Conservation (phyloP, 352 stramenopile genomes). For the Pythium phragmiticola region DNA sequence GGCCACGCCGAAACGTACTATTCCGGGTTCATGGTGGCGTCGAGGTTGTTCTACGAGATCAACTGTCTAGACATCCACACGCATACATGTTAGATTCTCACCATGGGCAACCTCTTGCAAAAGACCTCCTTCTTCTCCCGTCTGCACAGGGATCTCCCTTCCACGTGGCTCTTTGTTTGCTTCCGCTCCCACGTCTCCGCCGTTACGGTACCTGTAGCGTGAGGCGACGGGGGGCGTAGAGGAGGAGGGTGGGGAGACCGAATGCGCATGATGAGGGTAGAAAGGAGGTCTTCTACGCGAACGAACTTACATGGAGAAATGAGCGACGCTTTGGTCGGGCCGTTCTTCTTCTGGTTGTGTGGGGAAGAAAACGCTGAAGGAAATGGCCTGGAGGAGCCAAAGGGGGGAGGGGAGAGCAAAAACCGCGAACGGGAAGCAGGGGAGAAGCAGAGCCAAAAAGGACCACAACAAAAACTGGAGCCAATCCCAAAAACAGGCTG, state of each 20-base stretch:
- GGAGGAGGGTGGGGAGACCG: neutral
- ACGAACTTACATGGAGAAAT: slow-evolving; percentile 26
- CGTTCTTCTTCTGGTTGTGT: slow-evolving; percentile 35
- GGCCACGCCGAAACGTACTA: slow-evolving; percentile 67
- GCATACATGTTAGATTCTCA: neutral
- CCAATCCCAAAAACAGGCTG: slow-evolving; percentile 29
- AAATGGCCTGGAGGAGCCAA: slow-evolving; percentile 18
- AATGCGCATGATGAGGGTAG: slow-evolving; percentile 1
- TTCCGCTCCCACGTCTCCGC: neutral
- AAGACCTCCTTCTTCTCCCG: neutral
- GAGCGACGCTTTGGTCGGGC: slow-evolving; percentile 26
- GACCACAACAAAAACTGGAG: slow-evolving; percentile 17
- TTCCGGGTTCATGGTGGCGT: slow-evolving; percentile 87
- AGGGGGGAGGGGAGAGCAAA: slow-evolving; percentile 13
- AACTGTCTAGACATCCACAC: slow-evolving; percentile 7
- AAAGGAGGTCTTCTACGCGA: neutral
- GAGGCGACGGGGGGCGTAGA: neutral
- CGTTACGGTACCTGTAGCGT: neutral
- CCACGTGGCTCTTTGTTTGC: neutral
- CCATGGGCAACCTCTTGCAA: neutral
- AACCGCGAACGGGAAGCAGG: slow-evolving; percentile 11
- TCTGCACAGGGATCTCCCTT: neutral
- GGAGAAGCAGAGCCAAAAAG: slow-evolving; percentile 14
- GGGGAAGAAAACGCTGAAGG: slow-evolving; percentile 31
- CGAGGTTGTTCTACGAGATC: slow-evolving; percentile 16